Evolutionary conservation across 148 eudicot species (phyloP), one percentile per base, ranked within the genome.

Genomic region (Cornus suecica): DNA sequence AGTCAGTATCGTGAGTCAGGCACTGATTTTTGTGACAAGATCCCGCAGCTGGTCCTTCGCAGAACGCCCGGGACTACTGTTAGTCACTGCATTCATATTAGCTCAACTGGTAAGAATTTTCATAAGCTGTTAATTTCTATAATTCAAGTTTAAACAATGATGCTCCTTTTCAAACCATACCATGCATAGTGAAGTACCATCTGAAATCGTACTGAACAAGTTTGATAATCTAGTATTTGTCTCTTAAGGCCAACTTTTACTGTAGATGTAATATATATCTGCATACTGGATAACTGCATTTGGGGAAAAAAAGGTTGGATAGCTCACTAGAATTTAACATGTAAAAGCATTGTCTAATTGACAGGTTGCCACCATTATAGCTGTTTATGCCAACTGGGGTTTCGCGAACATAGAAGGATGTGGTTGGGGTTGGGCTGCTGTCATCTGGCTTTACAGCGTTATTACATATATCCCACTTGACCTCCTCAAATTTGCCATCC

Each of bases 371-470:
- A 90, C 94, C 20, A 29, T 88, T 28, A 80, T 90, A 10, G 88
- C 94, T 5, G 91, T 86, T 28, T 88, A 88, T 74, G 90, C 88
- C 32, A 80, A 82, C 56, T 86, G 85, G 85, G n/a, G 54, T 41
- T 88, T 90, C 75, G 90, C 91, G 68, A 80, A 66, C 30, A 88
- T 88, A 1, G 72, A 85, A 75, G 90, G 87, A 64, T 83, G 86
- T 71, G 91, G 91, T 29, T 90, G 94, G 94, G 90, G 91, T 45
- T 90, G 94, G 94, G 90, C 91, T 42, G 86, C 76, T 41, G 89
- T 76, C 25, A 88, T 90, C 25, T 90, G 94, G 94, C 32, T 90
- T 20, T 90, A 83, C 83, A 90, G 80, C 69, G 48, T 90, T 29
- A 76, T 90, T 23, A 79, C 83, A n/a, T 90, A 90, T 66, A 23